Percentiles rank a stretch among this genome's conserved stretches.
Evolutionary conservation across 2,329 filamentous ascomycete species (phyloP).

Genomic region (Tricladium varicosporioides): DNA sequence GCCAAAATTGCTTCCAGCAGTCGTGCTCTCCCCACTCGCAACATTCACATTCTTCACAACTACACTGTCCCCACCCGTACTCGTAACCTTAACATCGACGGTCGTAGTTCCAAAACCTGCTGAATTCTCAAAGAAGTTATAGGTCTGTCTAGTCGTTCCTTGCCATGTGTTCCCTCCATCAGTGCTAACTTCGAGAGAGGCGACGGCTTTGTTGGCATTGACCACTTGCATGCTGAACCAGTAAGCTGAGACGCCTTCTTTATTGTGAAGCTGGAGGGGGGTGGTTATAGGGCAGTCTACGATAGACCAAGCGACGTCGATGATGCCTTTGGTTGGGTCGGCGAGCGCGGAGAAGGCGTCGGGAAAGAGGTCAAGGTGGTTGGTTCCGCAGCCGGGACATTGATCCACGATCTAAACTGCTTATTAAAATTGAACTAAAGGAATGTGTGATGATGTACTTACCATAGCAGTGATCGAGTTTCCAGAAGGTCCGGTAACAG

Average conservation of each 20-base stretch:
- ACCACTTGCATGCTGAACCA: constrained; percentile 65
- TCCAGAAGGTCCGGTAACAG: constrained; percentile 55
- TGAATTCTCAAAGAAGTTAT: constrained; percentile 62
- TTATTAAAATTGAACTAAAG: too few species aligned
- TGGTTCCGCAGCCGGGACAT: constrained; percentile 52
- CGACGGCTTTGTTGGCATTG: constrained; percentile 57
- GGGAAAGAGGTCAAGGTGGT: constrained; percentile 55
- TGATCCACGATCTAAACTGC: constrained; percentile 56
- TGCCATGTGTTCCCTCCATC: constrained; percentile 59
- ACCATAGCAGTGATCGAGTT: constrained; percentile 64
- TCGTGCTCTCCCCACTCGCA: constrained; percentile 14
- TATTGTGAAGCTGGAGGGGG: constrained; percentile 51
- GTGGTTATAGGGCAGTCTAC: constrained; percentile 50
- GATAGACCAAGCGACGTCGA: constrained; percentile 48
- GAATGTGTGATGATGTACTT: constrained; percentile 21
- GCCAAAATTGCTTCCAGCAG: constrained; percentile 28
- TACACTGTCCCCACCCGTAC: constrained; percentile 48
- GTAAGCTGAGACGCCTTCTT: constrained; percentile 47
- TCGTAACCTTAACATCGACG: constrained; percentile 56
- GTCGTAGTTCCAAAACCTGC: constrained; percentile 53
- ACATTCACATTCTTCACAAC: constrained; percentile 50
- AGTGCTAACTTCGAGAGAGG: constrained; percentile 57
- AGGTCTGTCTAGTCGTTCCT: constrained; percentile 49
- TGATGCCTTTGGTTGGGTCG: constrained; percentile 43
- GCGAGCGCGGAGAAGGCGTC: constrained; percentile 49